Conservation (phyloP, 2,329 filamentous ascomycete species). For the Xenosphaeropsis pyriputrescens region DNA sequence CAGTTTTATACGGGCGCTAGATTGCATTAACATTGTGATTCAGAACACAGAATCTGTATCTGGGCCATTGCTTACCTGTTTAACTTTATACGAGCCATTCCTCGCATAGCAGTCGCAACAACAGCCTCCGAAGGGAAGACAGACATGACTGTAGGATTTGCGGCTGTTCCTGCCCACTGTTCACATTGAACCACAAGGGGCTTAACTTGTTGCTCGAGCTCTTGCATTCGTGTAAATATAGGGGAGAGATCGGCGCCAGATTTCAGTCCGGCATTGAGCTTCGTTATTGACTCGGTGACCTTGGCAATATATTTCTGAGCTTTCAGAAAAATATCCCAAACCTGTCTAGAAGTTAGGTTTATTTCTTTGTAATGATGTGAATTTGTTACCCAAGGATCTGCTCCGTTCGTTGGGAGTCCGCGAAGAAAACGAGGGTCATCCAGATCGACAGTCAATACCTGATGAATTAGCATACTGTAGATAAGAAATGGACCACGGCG, state of each 20-base stretch:
- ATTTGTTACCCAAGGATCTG: background rate
- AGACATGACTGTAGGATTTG: conserved; percentile 12
- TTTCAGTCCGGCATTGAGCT: conserved; percentile 24
- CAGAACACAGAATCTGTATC: too few species aligned
- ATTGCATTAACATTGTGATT: background rate
- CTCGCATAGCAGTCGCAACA: conserved; percentile 24
- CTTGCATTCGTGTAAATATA: conserved; percentile 24
- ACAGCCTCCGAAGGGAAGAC: conserved; percentile 23
- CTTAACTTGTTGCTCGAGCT: conserved; percentile 23
- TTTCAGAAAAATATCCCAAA: conserved; percentile 26
- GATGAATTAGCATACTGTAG: background rate
- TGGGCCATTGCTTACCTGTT: conserved; percentile 21
- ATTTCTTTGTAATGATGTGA: background rate
- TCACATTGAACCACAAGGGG: conserved; percentile 12
- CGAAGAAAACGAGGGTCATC: conserved; percentile 21
- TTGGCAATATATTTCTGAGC: conserved; percentile 27
- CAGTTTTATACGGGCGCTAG: conserved; percentile 29
- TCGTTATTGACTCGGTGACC: conserved; percentile 27
- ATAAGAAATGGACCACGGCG: conserved; percentile 3
- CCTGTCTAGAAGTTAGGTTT: background rate
- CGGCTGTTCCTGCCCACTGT: background rate
- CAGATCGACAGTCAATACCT: conserved; percentile 25
- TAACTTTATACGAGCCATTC: conserved; percentile 29
- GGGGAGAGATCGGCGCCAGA: conserved; percentile 21
- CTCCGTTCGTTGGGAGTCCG: too few species aligned